phyloP scores from a whole-genome alignment of 2,329 filamentous ascomycete genomes.

The Domatiomyces catenatus region DNA sequence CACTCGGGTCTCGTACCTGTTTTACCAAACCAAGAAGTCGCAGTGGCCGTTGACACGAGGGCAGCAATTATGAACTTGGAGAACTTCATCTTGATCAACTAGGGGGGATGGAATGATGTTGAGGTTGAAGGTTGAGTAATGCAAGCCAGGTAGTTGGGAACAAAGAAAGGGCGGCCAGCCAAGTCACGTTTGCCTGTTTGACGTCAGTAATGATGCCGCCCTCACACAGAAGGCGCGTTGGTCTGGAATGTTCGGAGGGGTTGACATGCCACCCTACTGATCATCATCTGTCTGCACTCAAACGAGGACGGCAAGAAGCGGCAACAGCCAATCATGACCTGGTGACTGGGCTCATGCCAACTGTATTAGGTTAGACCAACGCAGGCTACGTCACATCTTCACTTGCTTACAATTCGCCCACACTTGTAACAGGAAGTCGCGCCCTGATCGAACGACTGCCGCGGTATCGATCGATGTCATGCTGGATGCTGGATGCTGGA shows the following conservation, averaged over 20 bases:
- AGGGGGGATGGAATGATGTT: background rate
- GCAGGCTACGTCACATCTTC: background rate
- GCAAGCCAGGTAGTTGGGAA: background rate
- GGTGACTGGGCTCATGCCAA: background rate
- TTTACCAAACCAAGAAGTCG: constrained; percentile 72
- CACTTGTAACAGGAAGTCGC: background rate
- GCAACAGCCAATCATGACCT: background rate
- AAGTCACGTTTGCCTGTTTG: background rate
- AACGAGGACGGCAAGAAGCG: constrained; percentile 8
- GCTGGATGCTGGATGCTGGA: background rate
- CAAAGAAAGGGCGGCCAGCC: background rate
- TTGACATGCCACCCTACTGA: background rate
- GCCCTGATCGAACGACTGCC: too few relatives aligned
- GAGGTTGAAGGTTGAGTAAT: constrained; percentile 2
- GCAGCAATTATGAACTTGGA: constrained; percentile 53
- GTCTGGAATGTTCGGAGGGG: background rate
- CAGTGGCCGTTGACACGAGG: constrained; percentile 51
- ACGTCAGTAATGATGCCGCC: constrained; percentile 9
- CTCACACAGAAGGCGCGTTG: background rate
- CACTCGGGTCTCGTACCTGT: constrained; percentile 45
- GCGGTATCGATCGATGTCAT: too few relatives aligned
- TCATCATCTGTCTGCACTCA: constrained; percentile 2
- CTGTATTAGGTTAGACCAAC: background rate
- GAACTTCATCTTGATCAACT: constrained; percentile 55
- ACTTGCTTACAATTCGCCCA: background rate